Evolutionary conservation across 371 early-diverging fungal genomes (phyloP).

Genomic region (Mortierella sp.): DNA sequence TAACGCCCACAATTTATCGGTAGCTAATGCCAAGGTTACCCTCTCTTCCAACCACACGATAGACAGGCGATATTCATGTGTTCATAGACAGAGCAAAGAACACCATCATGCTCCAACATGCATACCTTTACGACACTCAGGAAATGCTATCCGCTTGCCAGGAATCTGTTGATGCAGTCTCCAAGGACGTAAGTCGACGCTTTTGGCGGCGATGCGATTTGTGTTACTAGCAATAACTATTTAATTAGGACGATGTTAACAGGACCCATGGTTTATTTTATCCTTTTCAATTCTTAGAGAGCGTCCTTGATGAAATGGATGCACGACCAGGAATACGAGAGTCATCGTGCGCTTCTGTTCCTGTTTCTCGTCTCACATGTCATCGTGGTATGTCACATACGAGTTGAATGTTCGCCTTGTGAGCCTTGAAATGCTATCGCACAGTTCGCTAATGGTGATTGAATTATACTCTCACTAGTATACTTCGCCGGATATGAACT

Average conservation of each 20-base stretch:
- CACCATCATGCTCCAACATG: constrained; percentile 45
- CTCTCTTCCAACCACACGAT: not conserved
- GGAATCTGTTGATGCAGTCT: constrained; percentile 22
- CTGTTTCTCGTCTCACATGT: constrained; percentile 50
- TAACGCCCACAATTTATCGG: too few species aligned
- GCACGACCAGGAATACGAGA: constrained; percentile 52
- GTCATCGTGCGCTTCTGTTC: constrained; percentile 46
- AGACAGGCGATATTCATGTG: constrained; percentile 48
- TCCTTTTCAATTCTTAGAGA: constrained; percentile 9
- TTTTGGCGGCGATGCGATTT: not conserved
- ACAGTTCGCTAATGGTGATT: too few species aligned
- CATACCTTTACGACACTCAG: constrained; percentile 30
- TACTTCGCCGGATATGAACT: constrained; percentile 41
- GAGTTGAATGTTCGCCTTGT: too few species aligned
- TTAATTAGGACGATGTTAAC: not conserved
- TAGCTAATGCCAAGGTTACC: constrained; percentile 4
- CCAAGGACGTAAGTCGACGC: constrained; percentile 28
- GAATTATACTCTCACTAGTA: constrained; percentile 12
- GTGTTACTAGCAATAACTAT: not conserved
- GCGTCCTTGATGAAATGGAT: constrained; percentile 45
- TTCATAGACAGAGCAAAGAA: constrained; percentile 37
- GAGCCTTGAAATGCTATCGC: too few species aligned
- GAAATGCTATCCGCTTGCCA: constrained; percentile 39
- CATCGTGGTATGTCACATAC: constrained; percentile 27
- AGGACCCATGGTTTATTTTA: not conserved